Percentiles rank a stretch among this genome's conserved stretches.
These are phyloP conservation scores for Mesotaenium endlicherianum DNA, from an alignment of 139 green algal species.

Conservation along the genomic window DNA sequence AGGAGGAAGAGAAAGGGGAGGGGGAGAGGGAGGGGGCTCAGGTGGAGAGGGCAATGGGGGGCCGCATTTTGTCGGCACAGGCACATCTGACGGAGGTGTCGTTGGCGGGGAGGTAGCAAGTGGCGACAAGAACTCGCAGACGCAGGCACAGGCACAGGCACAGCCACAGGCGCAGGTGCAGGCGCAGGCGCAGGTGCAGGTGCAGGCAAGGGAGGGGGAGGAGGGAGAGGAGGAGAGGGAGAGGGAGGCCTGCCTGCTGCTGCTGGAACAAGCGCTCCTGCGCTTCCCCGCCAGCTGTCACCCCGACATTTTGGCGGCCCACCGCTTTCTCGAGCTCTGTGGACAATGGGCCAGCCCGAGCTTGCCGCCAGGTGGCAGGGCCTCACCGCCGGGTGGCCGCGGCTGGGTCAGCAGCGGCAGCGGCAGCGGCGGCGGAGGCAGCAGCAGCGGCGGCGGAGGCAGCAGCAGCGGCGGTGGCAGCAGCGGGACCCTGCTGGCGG, in stretches of 20 bases:
- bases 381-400: too few species aligned
- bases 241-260: neutral
- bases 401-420: neutral
- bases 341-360: conserved; percentile 18
- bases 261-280: conserved; percentile 1
- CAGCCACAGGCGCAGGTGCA: too few species aligned
- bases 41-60: too few species aligned
- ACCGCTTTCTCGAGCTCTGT: conserved; percentile 29
- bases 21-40: too few species aligned
- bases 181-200: too few species aligned
- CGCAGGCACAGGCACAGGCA: too few species aligned
- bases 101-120: too few species aligned
- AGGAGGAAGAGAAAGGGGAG: neutral
- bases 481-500: neutral
- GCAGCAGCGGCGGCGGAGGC: neutral
- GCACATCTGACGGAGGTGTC: too few species aligned
- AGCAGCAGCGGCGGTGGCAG: neutral
- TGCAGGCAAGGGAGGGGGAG: neutral
- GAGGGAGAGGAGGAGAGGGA: conserved; percentile 2
- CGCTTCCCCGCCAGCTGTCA: conserved; percentile 32
- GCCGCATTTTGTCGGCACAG: too few species aligned
- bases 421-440: neutral
- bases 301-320: conserved; percentile 33
- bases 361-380: too few species aligned
- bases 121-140: too few species aligned